These are phyloP conservation scores for Moesziomyces sp. DNA, from an alignment of 1,284 basidiomycete genomes.

Conservation along the genomic window DNA sequence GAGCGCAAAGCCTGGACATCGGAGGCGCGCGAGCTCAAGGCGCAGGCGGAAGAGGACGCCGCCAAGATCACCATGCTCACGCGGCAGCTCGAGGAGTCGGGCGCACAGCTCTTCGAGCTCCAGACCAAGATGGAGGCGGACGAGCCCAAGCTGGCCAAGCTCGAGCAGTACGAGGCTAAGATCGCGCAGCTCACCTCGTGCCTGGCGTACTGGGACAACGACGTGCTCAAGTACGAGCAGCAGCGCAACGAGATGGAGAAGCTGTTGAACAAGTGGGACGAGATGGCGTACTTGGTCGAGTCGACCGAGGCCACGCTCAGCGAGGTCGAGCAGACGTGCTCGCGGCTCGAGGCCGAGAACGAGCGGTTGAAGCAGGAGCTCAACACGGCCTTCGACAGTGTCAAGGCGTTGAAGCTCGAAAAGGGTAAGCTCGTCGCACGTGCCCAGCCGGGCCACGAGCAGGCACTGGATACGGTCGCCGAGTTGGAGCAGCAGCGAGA, in stretches of 20 bases:
- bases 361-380: slow-evolving; percentile 29
- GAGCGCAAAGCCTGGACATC: slow-evolving; percentile 59
- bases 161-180: slow-evolving; percentile 54
- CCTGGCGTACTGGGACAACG: slow-evolving; percentile 58
- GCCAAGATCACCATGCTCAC: slow-evolving; percentile 33
- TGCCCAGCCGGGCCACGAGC: background rate
- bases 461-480: background rate
- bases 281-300: slow-evolving; percentile 57
- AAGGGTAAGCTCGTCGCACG: slow-evolving; percentile 14
- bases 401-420: slow-evolving; percentile 16
- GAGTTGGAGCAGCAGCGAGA: slow-evolving; percentile 13
- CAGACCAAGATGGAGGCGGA: slow-evolving; percentile 43
- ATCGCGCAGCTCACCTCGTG: slow-evolving; percentile 47
- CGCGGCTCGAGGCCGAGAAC: slow-evolving; percentile 30
- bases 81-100: slow-evolving; percentile 47
- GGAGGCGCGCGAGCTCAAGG: slow-evolving; percentile 53
- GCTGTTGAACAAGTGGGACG: slow-evolving; percentile 53
- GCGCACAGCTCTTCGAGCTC: slow-evolving; percentile 57
- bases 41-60: slow-evolving; percentile 45
- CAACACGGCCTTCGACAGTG: background rate
- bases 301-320: slow-evolving; percentile 43
- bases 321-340: slow-evolving; percentile 17
- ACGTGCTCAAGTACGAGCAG: slow-evolving; percentile 55
- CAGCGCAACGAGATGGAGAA: slow-evolving; percentile 61
- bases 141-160: slow-evolving; percentile 43